Percentiles rank a stretch among this genome's conserved stretches.
Conservation (phyloP, 1,139 yeast genomes). For the Yamadazyma mexicana region DNA sequence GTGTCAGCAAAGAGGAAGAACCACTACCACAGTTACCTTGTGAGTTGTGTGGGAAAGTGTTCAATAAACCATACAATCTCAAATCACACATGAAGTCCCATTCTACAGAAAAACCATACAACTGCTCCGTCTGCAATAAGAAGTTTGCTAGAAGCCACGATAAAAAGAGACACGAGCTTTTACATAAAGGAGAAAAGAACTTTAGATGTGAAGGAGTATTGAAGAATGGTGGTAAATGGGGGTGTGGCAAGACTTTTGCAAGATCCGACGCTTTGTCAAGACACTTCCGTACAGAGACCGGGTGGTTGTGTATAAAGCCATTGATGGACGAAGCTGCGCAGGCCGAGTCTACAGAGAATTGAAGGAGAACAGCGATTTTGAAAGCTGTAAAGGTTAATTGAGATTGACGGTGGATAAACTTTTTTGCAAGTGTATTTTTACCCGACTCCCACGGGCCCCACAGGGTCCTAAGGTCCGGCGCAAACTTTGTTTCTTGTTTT, state of each 20-base stretch:
- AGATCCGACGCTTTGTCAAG: slow-evolving; percentile 58
- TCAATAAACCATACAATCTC: slow-evolving; percentile 55
- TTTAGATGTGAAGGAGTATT: slow-evolving; percentile 56
- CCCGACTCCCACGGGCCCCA: no score
- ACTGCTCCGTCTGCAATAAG: slow-evolving; percentile 49
- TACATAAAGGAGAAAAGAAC: slow-evolving; percentile 56
- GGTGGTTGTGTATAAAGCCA: slow-evolving; percentile 57
- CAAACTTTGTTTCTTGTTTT: no score
- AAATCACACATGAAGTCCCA: slow-evolving; percentile 59
- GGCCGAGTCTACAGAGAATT: slow-evolving; percentile 16
- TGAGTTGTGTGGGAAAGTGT: slow-evolving; percentile 47
- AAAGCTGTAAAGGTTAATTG: no score
- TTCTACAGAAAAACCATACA: slow-evolving; percentile 54
- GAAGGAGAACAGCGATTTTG: no score
- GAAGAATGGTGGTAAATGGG: slow-evolving; percentile 58
- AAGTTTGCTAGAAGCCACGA: slow-evolving; percentile 60
- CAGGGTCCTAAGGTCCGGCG: no score
- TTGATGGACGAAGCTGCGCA: slow-evolving; percentile 50
- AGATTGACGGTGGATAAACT: not conserved
- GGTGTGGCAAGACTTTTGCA: slow-evolving; percentile 60
- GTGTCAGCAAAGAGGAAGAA: not conserved
- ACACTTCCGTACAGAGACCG: slow-evolving; percentile 60
- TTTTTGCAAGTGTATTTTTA: no score
- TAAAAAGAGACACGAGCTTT: slow-evolving; percentile 53
- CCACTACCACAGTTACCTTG: slow-evolving; percentile 34